A percentile compares a stretch with the other conserved stretches of the same genome.
Evolutionary conservation across 768 basidiomycete species (phyloP).

Genomic region (Phanerodontia chrysosporium): DNA sequence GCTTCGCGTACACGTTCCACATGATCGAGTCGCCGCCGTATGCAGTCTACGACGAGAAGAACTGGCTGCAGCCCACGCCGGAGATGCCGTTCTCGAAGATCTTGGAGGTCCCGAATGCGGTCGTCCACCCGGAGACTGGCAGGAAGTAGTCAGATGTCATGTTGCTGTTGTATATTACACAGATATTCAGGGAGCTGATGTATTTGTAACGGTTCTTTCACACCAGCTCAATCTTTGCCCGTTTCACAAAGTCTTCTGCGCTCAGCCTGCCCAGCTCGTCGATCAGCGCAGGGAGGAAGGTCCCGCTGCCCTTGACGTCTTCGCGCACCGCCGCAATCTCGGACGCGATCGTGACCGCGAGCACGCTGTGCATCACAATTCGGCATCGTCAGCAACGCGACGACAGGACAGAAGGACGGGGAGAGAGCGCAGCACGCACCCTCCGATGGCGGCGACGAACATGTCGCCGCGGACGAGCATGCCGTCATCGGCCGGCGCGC

Average conservation of each 20-base stretch:
- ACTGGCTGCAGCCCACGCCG: conserved; percentile 89
- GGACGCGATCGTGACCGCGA: conserved; percentile 57
- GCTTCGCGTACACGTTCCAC: conserved; percentile 95
- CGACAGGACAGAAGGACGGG: neutral
- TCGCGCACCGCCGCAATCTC: conserved; percentile 48
- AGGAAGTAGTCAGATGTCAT: neutral
- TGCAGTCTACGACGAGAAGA: conserved; percentile 82
- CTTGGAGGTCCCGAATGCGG: conserved; percentile 31
- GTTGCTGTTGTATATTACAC: conserved; percentile 1
- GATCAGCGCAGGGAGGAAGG: conserved; percentile 61
- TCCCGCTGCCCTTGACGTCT: conserved; percentile 58
- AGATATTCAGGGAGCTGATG: neutral
- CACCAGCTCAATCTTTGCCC: conserved; percentile 24
- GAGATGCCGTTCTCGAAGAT: conserved; percentile 78
- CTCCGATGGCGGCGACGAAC: conserved; percentile 70
- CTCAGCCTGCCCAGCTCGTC: conserved; percentile 53
- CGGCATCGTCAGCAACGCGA: neutral
- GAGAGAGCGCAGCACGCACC: too few species aligned
- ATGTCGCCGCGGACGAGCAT: conserved; percentile 72
- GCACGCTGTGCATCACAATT: conserved; percentile 33
- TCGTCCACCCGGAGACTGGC: conserved; percentile 10
- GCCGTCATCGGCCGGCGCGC: conserved; percentile 28
- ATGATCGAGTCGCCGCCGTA: conserved; percentile 79
- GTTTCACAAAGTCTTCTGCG: conserved; percentile 29
- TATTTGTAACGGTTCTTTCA: neutral